Conservation (phyloP, 1,139 yeast genomes). For the Diutina siamensis region DNA sequence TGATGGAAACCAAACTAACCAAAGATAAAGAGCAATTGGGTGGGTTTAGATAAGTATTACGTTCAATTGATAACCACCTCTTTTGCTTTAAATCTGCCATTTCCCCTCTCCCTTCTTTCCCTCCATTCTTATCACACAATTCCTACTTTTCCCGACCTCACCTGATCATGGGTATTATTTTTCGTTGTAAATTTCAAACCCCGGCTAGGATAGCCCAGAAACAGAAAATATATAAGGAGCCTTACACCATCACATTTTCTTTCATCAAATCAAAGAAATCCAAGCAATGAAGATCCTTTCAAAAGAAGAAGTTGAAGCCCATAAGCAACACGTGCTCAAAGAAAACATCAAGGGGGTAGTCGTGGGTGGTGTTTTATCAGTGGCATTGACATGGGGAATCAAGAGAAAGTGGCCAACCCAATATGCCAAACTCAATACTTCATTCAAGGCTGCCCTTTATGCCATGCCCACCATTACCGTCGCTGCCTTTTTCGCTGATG, state of each 20-base stretch:
- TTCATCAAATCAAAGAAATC: background rate
- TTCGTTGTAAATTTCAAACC: background rate
- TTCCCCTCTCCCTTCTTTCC: no score
- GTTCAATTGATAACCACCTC: no score
- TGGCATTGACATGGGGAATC: slow-evolving; percentile 27
- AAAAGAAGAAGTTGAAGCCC: slow-evolving; percentile 55
- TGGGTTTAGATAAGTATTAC: no score
- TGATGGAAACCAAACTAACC: background rate
- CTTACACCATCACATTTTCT: background rate
- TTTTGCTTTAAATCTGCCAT: no score
- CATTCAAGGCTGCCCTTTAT: slow-evolving; percentile 45
- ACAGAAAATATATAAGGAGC: background rate
- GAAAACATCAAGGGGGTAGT: slow-evolving; percentile 58
- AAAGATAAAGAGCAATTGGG: no score
- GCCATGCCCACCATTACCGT: slow-evolving; percentile 48
- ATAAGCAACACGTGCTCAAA: slow-evolving; percentile 38
- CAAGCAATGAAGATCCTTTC: slow-evolving; percentile 66
- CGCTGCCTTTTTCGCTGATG: slow-evolving; percentile 48
- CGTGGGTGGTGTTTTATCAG: slow-evolving; percentile 43
- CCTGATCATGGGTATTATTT: background rate
- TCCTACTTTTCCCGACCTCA: background rate
- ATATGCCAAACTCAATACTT: slow-evolving; percentile 19
- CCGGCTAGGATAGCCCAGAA: background rate
- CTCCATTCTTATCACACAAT: no score
- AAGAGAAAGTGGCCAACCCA: slow-evolving; percentile 16